phyloP scores from a whole-genome alignment of 208 protist genomes.

The Acanthamoeba rhysodes region DNA sequence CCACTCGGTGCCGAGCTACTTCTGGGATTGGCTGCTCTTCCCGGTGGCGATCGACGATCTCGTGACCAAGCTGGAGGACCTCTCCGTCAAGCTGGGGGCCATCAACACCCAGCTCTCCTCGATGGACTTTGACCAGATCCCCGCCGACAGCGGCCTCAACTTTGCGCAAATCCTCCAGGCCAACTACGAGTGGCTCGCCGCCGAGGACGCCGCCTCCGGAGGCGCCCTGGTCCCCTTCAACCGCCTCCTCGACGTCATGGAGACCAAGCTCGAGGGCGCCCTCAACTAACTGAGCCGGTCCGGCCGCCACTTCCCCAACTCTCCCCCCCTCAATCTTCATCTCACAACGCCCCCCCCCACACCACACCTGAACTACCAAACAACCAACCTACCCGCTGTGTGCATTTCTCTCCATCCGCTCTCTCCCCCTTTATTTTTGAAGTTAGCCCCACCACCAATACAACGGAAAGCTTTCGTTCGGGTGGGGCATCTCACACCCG shows the following conservation, averaged over 20 bases:
- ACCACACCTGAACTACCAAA: too few species aligned
- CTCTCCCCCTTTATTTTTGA: too few species aligned
- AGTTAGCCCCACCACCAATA: too few species aligned
- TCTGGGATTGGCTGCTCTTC: conserved; percentile 66
- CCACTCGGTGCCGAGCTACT: conserved; percentile 7
- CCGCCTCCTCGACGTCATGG: conserved; percentile 9
- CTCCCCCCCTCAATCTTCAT: background rate
- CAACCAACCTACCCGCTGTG: too few species aligned
- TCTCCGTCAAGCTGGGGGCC: background rate
- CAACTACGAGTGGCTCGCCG: conserved; percentile 59
- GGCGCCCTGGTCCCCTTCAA: conserved; percentile 19
- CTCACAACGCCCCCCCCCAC: background rate
- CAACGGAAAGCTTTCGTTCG: too few species aligned
- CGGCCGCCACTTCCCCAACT: too few species aligned
- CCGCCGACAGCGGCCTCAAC: conserved; percentile 21
- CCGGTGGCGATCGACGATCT: conserved; percentile 66
- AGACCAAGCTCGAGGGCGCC: conserved; percentile 23
- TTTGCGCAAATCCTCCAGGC: background rate
- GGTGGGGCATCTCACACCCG: too few species aligned
- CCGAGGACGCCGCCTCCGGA: background rate
- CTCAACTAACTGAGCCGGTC: background rate
- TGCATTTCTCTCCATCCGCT: too few species aligned
- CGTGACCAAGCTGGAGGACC: conserved; percentile 21
- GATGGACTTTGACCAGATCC: conserved; percentile 18
- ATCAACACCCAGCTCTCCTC: conserved; percentile 22